Conservation (phyloP, 345 rosid genomes). For the Lumnitzera racemosa region DNA sequence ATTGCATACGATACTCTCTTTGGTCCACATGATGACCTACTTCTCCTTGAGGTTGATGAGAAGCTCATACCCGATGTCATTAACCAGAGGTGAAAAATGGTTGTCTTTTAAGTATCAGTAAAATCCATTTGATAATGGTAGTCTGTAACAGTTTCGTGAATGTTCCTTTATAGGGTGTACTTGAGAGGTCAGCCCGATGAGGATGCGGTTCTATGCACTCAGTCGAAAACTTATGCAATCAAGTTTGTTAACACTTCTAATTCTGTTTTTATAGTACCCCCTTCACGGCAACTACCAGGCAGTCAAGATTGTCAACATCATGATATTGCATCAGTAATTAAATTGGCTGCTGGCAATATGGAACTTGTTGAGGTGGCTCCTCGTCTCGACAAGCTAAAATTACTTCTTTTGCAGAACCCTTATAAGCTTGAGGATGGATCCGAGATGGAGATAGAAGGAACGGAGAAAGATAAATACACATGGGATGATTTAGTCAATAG, state of each 20-base stretch:
- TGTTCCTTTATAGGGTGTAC: conserved; percentile 39
- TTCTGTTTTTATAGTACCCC: conserved; percentile 71
- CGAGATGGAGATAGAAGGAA: conserved; percentile 28
- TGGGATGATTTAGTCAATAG: conserved; percentile 65
- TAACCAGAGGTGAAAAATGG: conserved; percentile 39
- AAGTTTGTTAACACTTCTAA: conserved; percentile 86
- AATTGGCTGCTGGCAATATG: conserved; percentile 63
- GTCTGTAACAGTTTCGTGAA: background rate
- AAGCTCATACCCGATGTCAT: conserved; percentile 59
- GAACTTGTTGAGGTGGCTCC: conserved; percentile 89
- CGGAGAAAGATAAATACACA: conserved; percentile 23
- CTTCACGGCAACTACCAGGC: conserved; percentile 23
- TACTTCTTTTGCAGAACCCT: conserved; percentile 52
- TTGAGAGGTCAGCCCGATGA: conserved; percentile 82
- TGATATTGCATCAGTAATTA: conserved; percentile 40
- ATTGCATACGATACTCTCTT: conserved; percentile 59
- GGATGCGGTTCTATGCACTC: conserved; percentile 88
- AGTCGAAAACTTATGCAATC: conserved; percentile 64
- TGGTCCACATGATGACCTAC: conserved; percentile 60
- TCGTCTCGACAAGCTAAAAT: conserved; percentile 64
- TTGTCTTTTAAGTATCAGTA: background rate
- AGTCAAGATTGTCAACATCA: conserved; percentile 19
- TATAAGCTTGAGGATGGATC: conserved; percentile 36
- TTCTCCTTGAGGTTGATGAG: conserved; percentile 73
- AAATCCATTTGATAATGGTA: background rate